Percentiles rank a stretch among this genome's conserved stretches.
Conservation (phyloP, 148 eudicot species). For the Gaultheria prostrata region DNA sequence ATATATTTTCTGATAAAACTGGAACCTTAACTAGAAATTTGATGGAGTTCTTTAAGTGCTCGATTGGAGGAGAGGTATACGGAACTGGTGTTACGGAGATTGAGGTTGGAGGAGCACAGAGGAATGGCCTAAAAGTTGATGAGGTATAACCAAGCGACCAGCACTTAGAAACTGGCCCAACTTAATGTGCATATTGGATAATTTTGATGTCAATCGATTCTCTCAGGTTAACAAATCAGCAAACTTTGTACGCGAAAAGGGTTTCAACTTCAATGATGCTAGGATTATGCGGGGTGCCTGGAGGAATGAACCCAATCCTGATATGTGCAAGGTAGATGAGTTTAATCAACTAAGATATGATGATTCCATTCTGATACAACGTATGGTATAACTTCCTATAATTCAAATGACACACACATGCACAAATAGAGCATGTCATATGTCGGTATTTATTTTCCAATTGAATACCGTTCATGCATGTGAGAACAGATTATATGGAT, state of each 20-base stretch:
- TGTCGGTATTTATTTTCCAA: background rate
- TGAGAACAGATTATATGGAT: background rate
- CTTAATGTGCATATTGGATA: slow-evolving; percentile 10
- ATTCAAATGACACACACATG: background rate
- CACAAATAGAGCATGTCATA: background rate
- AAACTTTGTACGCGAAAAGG: slow-evolving; percentile 64
- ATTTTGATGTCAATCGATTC: background rate
- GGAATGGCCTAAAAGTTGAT: slow-evolving; percentile 53
- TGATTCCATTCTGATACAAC: background rate
- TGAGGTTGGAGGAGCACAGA: slow-evolving; percentile 82
- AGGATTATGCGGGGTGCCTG: slow-evolving; percentile 96
- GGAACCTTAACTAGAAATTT: slow-evolving; percentile 92
- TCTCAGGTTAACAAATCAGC: slow-evolving; percentile 57
- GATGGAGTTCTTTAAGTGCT: slow-evolving; percentile 99
- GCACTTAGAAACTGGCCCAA: background rate
- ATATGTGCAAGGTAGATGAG: slow-evolving; percentile 70
- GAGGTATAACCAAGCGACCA: slow-evolving; percentile 36
- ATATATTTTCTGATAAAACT: slow-evolving; percentile 93
- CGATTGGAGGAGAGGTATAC: slow-evolving; percentile 90
- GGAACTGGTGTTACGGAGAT: slow-evolving; percentile 94
- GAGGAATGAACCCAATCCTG: slow-evolving; percentile 96
- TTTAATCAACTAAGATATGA: background rate
- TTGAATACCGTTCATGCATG: background rate
- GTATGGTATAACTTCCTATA: background rate
- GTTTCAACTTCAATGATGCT: slow-evolving; percentile 90